Base-by-base conservation (phyloP, 1,139 yeast species). In the Sugiyamaella paludigena region DNA sequence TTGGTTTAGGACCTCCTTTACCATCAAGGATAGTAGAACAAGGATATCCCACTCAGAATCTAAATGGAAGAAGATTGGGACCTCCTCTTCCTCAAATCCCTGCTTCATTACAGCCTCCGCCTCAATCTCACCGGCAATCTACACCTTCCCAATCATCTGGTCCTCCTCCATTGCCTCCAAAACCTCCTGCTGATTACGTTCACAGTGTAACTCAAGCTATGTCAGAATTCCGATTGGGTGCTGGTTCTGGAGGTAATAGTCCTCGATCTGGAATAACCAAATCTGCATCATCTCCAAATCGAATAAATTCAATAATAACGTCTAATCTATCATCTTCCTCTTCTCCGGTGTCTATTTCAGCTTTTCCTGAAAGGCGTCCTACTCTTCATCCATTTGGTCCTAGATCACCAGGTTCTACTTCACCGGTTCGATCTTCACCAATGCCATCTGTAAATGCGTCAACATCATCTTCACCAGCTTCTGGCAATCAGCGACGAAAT, bases 131-230 rank as follows among this genome's bases (percentile, higher is more conserved):
- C 4, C 13, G 8, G 7, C 13, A 9, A 10, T 32, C 10, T 9
- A 35, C n/a, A n/a, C n/a, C n/a, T n/a, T n/a, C 26, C 26, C 16
- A 34, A 13, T 13, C 33, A 24, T 19, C 39, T 7, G 39, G 12
- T 15, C 45, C 53, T 4, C 59, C 59, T 3, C 57, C 58, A 11
- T 40, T 56, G 12, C 60, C 60, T 15, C 58, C 58, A 10, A 53
- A 55, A 37, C 58, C 58, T 9, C 57, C 56, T 5, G 45, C 40
- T 11, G 57, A 51, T 27, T 49, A 52, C 27, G 44, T 48, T 26
- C 36, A 50, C 26, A 33, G 48, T 5, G 40, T 52, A 31, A 43
- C 37, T 42, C 49, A 51, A 26, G 45, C 50, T 19, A 34, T 40
- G 38, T 35, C 53, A 1, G 53, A 45, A 38, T 47, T 50, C 40